A percentile compares a stretch with the other conserved stretches of the same genome.
Evolutionary conservation across 352 stramenopile species (phyloP).

Genomic region (Globisporangium cylindrosporum): DNA sequence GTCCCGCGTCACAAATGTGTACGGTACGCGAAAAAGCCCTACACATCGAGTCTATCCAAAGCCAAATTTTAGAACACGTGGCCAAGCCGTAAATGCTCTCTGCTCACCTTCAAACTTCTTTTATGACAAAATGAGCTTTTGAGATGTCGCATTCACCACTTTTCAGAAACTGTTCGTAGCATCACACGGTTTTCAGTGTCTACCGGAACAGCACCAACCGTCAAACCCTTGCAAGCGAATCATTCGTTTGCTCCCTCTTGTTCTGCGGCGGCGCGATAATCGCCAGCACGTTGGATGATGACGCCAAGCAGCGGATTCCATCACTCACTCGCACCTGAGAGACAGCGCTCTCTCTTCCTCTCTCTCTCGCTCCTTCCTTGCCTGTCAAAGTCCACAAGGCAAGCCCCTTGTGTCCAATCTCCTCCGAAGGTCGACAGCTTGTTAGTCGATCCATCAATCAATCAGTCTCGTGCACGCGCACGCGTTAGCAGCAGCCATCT

Average conservation of each 20-base stretch:
- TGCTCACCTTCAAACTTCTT: not conserved
- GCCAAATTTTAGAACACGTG: not conserved
- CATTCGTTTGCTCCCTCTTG: not conserved
- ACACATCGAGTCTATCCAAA: not conserved
- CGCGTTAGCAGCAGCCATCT: not conserved
- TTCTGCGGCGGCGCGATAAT: not conserved
- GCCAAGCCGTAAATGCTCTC: too few species aligned
- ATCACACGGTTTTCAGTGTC: not conserved
- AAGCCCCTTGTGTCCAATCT: not conserved
- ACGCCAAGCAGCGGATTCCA: not conserved
- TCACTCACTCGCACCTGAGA: not conserved
- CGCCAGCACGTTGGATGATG: too few species aligned
- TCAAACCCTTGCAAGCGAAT: not conserved
- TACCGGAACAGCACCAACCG: conserved; percentile 5
- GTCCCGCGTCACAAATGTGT: not conserved
- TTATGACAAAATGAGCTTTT: not conserved
- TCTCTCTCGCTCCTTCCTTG: not conserved
- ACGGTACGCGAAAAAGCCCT: not conserved
- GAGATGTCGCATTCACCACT: not conserved
- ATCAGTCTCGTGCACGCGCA: not conserved
- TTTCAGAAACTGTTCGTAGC: not conserved
- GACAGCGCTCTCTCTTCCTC: not conserved
- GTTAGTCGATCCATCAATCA: not conserved
- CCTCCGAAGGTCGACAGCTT: not conserved
- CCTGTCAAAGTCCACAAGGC: not conserved